A percentile compares a stretch with the other conserved stretches of the same genome.
phyloP scores from a whole-genome alignment of 1,284 basidiomycete genomes.

The Rugosomyces carneus region DNA sequence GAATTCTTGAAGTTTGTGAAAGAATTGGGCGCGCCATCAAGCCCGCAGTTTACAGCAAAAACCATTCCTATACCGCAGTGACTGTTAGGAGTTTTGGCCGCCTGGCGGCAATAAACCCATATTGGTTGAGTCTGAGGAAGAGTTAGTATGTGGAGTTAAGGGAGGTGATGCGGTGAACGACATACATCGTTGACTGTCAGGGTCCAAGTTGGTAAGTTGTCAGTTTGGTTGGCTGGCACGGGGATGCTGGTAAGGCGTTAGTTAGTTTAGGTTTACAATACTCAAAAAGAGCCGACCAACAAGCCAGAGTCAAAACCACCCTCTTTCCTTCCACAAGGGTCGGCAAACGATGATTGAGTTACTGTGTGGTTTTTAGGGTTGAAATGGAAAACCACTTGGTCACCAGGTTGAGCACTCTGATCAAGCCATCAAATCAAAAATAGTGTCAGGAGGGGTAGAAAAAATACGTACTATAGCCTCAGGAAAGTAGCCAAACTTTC shows the following conservation, averaged over 20 bases:
- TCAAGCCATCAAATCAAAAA: neutral
- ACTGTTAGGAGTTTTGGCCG: slow-evolving; percentile 30
- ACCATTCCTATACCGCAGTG: slow-evolving; percentile 65
- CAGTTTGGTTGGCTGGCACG: slow-evolving; percentile 41
- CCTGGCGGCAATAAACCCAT: slow-evolving; percentile 49
- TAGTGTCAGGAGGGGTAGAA: slow-evolving; percentile 2
- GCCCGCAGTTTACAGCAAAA: slow-evolving; percentile 56
- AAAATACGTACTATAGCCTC: slow-evolving; percentile 43
- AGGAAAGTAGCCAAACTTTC: slow-evolving; percentile 38
- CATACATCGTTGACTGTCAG: slow-evolving; percentile 48
- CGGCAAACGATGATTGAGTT: slow-evolving; percentile 50
- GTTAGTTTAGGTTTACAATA: neutral
- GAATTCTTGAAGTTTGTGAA: slow-evolving; percentile 51
- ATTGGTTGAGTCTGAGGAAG: slow-evolving; percentile 37
- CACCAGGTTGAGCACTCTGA: slow-evolving; percentile 44
- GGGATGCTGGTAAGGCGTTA: slow-evolving; percentile 35
- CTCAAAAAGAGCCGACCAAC: slow-evolving; percentile 30
- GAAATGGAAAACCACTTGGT: slow-evolving; percentile 57
- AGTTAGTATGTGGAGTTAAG: neutral
- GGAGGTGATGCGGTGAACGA: slow-evolving; percentile 11
- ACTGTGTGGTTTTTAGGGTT: slow-evolving; percentile 51
- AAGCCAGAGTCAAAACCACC: slow-evolving; percentile 55
- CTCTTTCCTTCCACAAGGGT: slow-evolving; percentile 41
- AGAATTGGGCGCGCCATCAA: slow-evolving; percentile 45
- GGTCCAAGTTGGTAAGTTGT: slow-evolving; percentile 46